Evolutionary conservation across 2,329 filamentous ascomycete species (phyloP).

Genomic region (Colletotrichum agaves): DNA sequence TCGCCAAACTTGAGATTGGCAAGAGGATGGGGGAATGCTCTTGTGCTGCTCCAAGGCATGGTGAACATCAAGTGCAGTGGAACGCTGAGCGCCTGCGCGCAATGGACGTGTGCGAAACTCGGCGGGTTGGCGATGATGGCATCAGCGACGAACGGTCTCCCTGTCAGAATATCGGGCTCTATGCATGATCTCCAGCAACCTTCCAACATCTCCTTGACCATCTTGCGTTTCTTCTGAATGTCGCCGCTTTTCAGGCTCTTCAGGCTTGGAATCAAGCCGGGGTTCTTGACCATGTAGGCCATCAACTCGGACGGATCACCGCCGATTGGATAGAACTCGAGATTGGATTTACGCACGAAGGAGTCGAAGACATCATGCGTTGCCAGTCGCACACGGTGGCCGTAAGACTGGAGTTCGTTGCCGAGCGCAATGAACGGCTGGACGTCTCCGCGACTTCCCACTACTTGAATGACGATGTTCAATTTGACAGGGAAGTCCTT

Average conservation of each 20-base stretch:
- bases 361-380: conserved; percentile 61
- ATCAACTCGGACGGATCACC: conserved; percentile 60
- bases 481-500: conserved; percentile 41
- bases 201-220: conserved; percentile 41
- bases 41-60: conserved; percentile 82
- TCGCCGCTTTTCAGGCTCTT: conserved; percentile 43
- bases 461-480: conserved; percentile 66
- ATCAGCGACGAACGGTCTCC: conserved; percentile 57
- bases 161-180: conserved; percentile 33
- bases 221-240: conserved; percentile 42
- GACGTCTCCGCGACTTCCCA: conserved; percentile 63
- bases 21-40: conserved; percentile 77
- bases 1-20: conserved; percentile 74
- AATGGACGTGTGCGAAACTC: conserved; percentile 60
- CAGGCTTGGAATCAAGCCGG: conserved; percentile 44
- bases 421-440: conserved; percentile 67
- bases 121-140: conserved; percentile 63
- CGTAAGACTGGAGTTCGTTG: conserved; percentile 56
- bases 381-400: conserved; percentile 62
- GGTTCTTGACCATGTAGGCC: conserved; percentile 46
- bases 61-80: conserved; percentile 62
- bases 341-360: conserved; percentile 58
- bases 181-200: conserved; percentile 43
- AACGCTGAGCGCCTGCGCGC: conserved; percentile 55
- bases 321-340: conserved; percentile 67